These are phyloP conservation scores for Auricularia heimuer DNA, from an alignment of 768 basidiomycete genomes.

Conservation along the genomic window DNA sequence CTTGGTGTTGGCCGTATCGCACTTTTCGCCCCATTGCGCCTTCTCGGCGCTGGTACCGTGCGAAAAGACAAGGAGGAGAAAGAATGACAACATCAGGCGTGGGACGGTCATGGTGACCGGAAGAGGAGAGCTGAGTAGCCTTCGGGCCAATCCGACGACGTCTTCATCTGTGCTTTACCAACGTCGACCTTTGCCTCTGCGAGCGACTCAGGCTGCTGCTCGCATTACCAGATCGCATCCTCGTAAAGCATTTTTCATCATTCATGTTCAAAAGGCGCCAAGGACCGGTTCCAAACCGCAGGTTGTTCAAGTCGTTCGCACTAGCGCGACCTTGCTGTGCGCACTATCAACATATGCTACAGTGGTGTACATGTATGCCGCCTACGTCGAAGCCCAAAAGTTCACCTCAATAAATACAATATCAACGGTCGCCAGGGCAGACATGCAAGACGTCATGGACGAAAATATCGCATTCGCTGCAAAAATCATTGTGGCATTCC, in stretches of 20 bases:
- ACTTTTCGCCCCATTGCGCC: background rate
- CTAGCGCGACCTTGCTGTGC: too few species aligned
- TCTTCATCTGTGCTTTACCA: background rate
- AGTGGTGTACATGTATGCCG: too few species aligned
- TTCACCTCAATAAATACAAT: background rate
- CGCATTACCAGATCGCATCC: too few species aligned
- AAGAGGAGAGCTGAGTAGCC: background rate
- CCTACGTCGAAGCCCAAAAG: too few species aligned
- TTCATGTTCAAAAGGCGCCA: too few species aligned
- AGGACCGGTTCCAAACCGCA: too few species aligned
- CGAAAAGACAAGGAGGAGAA: background rate
- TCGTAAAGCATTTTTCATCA: too few species aligned
- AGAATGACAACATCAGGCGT: background rate
- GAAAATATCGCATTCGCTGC: slow-evolving; percentile 92
- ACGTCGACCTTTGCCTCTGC: too few species aligned
- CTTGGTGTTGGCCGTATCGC: background rate
- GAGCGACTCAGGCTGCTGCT: too few species aligned
- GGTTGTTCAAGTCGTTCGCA: too few species aligned
- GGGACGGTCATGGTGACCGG: background rate
- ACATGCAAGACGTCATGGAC: slow-evolving; percentile 93
- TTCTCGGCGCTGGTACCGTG: background rate
- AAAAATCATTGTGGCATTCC: slow-evolving; percentile 80
- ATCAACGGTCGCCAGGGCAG: slow-evolving; percentile 52
- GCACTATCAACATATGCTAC: too few species aligned
- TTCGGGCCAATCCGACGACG: background rate